phyloP scores from a whole-genome alignment of 108 stramenopile species.

The Schizochytrium sp. region DNA sequence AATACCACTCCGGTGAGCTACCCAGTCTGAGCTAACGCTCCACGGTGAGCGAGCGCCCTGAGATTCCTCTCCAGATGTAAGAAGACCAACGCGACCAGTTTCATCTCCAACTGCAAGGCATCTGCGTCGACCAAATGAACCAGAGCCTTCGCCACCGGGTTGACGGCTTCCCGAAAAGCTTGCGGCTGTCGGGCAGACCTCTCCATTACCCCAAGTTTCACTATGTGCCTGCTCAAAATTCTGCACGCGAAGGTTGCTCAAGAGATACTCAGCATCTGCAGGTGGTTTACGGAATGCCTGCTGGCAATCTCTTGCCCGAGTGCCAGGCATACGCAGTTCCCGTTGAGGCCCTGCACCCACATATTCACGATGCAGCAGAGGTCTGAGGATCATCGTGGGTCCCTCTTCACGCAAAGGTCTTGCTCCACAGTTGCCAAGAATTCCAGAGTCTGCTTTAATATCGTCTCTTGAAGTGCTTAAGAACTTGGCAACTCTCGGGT shows the following conservation, averaged over 20 bases:
- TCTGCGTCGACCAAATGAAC: neutral
- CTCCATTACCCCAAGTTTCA: neutral
- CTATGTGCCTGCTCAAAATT: neutral
- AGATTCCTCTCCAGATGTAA: neutral
- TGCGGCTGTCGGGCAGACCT: conserved; percentile 29
- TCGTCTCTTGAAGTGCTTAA: no score
- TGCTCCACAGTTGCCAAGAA: neutral
- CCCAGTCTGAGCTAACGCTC: neutral
- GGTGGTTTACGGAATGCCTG: neutral
- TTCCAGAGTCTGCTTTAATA: no score
- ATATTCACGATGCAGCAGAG: conserved; percentile 42
- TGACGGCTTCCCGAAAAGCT: neutral
- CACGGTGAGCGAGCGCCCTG: neutral
- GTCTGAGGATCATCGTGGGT: conserved; percentile 21
- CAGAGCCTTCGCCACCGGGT: neutral
- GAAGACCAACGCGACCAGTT: neutral
- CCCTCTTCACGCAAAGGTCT: neutral
- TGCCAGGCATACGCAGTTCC: neutral
- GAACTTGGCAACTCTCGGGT: no score
- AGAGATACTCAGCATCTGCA: neutral
- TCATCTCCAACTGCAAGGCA: conserved; percentile 56
- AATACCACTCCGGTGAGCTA: conserved; percentile 21
- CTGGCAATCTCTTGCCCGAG: neutral
- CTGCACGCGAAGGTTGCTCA: conserved; percentile 1
- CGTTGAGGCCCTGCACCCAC: neutral